Percentiles rank a stretch among this genome's conserved stretches.
Evolutionary conservation across 805 yeast species (phyloP).

Genomic region (Ogataea trehalophila): DNA sequence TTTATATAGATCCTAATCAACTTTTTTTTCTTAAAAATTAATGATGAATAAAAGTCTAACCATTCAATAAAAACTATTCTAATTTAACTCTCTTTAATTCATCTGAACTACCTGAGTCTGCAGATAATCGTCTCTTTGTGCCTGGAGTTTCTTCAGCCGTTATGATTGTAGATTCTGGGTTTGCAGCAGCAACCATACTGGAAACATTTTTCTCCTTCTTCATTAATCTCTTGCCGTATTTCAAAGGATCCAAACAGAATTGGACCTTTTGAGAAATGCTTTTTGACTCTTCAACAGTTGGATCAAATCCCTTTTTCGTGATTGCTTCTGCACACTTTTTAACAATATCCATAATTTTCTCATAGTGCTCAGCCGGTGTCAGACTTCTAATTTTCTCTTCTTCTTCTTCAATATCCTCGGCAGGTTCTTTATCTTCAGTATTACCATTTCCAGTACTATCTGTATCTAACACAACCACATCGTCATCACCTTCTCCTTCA

Average conservation of each 20-base stretch:
- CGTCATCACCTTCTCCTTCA: conserved; percentile 1
- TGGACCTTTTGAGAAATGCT: conserved; percentile 59
- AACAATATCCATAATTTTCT: conserved; percentile 41
- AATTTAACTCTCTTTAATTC: conserved; percentile 21
- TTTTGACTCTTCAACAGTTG: conserved; percentile 58
- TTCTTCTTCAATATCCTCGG: conserved; percentile 2
- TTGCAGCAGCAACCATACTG: background rate
- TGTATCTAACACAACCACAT: background rate
- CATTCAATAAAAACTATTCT: conserved; percentile 4
- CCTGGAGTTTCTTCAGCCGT: conserved; percentile 6
- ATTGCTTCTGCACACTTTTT: conserved; percentile 45
- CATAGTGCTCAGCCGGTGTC: conserved; percentile 31
- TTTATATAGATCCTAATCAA: background rate
- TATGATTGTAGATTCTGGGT: background rate
- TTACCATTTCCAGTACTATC: background rate
- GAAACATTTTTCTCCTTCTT: conserved; percentile 8
- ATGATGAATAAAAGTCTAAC: background rate
- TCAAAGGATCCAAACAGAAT: conserved; percentile 54
- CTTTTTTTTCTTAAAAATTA: background rate
- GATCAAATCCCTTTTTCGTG: conserved; percentile 34
- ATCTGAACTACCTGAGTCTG: background rate
- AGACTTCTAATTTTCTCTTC: conserved; percentile 4
- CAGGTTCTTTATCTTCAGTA: background rate
- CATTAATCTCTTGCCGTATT: conserved; percentile 22
- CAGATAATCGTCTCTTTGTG: background rate